Conservation (phyloP, 139 green algal species). For the Chlorella sp. region DNA sequence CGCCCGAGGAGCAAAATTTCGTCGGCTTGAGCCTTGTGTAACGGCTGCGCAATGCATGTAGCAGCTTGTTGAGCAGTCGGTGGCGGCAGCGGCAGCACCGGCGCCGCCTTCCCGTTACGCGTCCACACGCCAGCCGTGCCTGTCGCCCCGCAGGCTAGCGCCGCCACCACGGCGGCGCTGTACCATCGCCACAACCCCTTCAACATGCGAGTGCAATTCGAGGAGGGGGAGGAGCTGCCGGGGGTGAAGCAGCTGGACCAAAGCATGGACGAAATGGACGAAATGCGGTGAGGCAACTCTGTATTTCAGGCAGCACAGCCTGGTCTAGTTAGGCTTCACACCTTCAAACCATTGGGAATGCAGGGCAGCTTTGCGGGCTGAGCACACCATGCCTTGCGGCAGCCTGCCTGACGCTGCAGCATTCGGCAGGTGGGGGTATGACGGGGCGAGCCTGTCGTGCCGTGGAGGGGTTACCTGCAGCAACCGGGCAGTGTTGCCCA, state of each 20-base stretch:
- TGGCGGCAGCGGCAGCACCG: neutral
- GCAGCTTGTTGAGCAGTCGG: neutral
- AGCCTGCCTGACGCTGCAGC: no score
- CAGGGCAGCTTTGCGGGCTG: no score
- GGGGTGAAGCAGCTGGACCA: neutral
- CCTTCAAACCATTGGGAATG: no score
- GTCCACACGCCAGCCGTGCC: neutral
- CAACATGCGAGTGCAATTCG: neutral
- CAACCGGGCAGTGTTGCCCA: neutral
- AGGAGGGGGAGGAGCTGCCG: constrained; percentile 16
- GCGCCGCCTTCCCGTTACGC: neutral
- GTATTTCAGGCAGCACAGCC: no score
- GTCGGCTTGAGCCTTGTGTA: neutral
- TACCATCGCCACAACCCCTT: constrained; percentile 30
- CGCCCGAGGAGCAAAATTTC: no score
- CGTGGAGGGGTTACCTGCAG: neutral
- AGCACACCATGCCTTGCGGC: no score
- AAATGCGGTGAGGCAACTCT: constrained; percentile 6
- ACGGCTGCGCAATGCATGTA: neutral
- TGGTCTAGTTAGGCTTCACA: no score
- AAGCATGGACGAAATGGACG: constrained; percentile 33
- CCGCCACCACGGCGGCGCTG: neutral
- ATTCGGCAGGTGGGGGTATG: no score
- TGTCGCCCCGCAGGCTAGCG: neutral
- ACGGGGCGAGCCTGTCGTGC: no score